Evolutionary conservation across 805 yeast genomes (phyloP).

Genomic region (Wickerhamomyces pijperi): DNA sequence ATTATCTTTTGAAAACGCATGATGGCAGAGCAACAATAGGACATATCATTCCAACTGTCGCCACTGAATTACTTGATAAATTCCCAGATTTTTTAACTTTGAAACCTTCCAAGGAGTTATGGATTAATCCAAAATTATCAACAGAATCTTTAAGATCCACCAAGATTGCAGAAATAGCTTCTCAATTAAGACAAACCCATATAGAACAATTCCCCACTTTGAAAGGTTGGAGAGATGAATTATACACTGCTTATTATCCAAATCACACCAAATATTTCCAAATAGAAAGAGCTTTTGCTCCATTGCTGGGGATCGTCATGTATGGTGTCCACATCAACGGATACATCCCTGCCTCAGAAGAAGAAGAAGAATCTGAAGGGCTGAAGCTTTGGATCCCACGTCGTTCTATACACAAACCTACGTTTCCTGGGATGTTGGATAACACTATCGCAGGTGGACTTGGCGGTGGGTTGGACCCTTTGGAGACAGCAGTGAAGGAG

Average conservation of each 20-base stretch:
- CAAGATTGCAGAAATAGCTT: slow-evolving; percentile 31
- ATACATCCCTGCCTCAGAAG: slow-evolving; percentile 38
- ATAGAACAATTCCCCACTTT: slow-evolving; percentile 28
- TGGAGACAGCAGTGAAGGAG: slow-evolving; percentile 78
- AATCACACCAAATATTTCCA: slow-evolving; percentile 45
- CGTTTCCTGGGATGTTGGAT: slow-evolving; percentile 86
- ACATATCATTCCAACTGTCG: slow-evolving; percentile 21
- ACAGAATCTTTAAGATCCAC: not conserved
- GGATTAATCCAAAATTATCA: not conserved
- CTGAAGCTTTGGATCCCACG: slow-evolving; percentile 78
- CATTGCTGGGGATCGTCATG: slow-evolving; percentile 74
- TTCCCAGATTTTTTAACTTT: slow-evolving; percentile 26
- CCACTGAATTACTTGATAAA: slow-evolving; percentile 27
- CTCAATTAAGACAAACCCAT: slow-evolving; percentile 25
- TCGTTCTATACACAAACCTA: slow-evolving; percentile 65
- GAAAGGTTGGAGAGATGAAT: slow-evolving; percentile 80
- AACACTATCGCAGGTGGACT: slow-evolving; percentile 94
- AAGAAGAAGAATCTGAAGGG: slow-evolving; percentile 27
- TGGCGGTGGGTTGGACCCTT: slow-evolving; percentile 65
- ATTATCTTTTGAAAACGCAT: slow-evolving; percentile 6
- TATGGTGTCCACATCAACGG: slow-evolving; percentile 89
- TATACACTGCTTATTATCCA: slow-evolving; percentile 60
- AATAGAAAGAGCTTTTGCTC: slow-evolving; percentile 74
- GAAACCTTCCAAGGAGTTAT: not conserved
- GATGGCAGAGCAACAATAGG: slow-evolving; percentile 10